A percentile compares a stretch with the other conserved stretches of the same genome.
Evolutionary conservation across 148 eudicot species (phyloP).

Genomic region (Silene conica): DNA sequence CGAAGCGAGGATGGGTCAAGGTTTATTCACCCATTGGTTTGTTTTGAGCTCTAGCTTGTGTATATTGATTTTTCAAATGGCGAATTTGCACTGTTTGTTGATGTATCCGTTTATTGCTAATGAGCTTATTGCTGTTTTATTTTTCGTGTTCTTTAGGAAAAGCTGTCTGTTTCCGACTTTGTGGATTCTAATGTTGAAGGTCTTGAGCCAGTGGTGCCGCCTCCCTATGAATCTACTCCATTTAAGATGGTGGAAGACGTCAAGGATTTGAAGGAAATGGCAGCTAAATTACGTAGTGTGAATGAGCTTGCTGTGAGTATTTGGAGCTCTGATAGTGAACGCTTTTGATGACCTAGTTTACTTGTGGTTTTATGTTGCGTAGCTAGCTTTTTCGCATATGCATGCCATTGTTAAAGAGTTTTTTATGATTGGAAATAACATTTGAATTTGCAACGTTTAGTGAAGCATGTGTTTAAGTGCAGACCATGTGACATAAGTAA

Average conservation of each 20-base stretch:
- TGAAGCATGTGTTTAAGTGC: not conserved
- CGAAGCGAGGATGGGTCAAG: slow-evolving; percentile 75
- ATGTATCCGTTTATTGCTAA: not conserved
- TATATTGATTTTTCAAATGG: not conserved
- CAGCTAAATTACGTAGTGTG: slow-evolving; percentile 53
- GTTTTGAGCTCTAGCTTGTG: slow-evolving; percentile 14
- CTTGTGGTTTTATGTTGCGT: not conserved
- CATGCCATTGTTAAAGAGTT: not conserved
- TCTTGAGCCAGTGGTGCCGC: slow-evolving; percentile 52
- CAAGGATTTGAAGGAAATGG: slow-evolving; percentile 75
- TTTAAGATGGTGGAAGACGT: slow-evolving; percentile 74
- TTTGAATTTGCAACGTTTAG: not conserved
- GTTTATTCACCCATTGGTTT: slow-evolving; percentile 73
- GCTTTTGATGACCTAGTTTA: not conserved
- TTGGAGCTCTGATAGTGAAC: not conserved
- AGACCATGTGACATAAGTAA: slow-evolving; percentile 6
- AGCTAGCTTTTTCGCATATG: not conserved
- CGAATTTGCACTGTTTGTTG: not conserved
- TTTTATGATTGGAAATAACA: not conserved
- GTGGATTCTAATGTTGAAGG: slow-evolving; percentile 47
- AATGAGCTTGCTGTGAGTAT: slow-evolving; percentile 81
- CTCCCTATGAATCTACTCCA: slow-evolving; percentile 58
- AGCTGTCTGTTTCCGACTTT: slow-evolving; percentile 52
- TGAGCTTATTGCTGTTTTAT: not conserved
- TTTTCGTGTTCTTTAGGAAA: slow-evolving; percentile 42